Evolutionary conservation across 495 filamentous ascomycete genomes (phyloP).

Genomic region (Penicillium malachiteum): DNA sequence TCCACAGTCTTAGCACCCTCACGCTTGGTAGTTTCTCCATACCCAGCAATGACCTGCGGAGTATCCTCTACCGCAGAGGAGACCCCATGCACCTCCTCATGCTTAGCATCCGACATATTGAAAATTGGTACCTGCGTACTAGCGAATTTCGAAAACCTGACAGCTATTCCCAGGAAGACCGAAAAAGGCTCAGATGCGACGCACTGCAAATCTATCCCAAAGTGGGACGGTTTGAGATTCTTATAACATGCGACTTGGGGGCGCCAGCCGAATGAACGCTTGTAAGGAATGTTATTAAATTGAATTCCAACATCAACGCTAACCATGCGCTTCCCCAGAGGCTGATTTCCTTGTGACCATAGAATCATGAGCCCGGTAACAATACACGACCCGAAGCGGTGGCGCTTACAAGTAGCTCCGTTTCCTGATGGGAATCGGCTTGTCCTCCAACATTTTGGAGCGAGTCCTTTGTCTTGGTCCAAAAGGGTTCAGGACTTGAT

Average conservation of each 20-base stretch:
- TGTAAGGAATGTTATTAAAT: slow-evolving; percentile 1
- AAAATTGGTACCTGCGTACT: neutral
- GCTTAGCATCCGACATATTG: slow-evolving; percentile 21
- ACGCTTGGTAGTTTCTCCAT: slow-evolving; percentile 34
- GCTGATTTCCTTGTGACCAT: slow-evolving; percentile 19
- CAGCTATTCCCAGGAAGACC: neutral
- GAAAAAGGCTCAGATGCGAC: neutral
- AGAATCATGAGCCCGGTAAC: slow-evolving; percentile 11
- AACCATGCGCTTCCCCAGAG: slow-evolving; percentile 17
- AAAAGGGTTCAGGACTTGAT: slow-evolving; percentile 15
- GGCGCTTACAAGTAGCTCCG: slow-evolving; percentile 23
- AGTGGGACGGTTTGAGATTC: slow-evolving; percentile 17
- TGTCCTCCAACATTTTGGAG: slow-evolving; percentile 9
- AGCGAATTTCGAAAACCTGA: neutral
- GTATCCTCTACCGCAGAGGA: slow-evolving; percentile 16
- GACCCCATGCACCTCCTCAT: slow-evolving; percentile 26
- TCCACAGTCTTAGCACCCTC: slow-evolving; percentile 44
- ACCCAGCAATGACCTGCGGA: slow-evolving; percentile 27
- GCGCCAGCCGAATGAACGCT: slow-evolving; percentile 2
- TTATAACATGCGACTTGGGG: slow-evolving; percentile 18
- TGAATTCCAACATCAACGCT: slow-evolving; percentile 8
- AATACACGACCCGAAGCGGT: slow-evolving; percentile 14
- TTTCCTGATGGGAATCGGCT: slow-evolving; percentile 27
- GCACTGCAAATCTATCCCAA: neutral
- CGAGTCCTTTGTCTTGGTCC: neutral